A percentile compares a stretch with the other conserved stretches of the same genome.
These are phyloP conservation scores for Tuber calosporum DNA, from an alignment of 495 filamentous ascomycete genomes.

Conservation along the genomic window DNA sequence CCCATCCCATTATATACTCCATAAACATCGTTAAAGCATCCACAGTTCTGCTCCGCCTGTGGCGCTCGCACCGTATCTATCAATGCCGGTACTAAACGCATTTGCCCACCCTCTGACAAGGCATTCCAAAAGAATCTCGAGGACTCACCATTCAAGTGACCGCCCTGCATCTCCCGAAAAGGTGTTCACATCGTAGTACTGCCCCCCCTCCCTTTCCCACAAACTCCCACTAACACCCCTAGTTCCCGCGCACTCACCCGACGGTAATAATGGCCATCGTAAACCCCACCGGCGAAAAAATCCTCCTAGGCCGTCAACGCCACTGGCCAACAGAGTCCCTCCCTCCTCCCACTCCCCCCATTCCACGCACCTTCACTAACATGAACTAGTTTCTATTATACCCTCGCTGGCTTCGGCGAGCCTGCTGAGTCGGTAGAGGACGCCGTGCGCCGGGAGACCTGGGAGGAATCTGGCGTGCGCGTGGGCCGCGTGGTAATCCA, in stretches of 20 bases:
- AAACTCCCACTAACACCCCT: constrained; percentile 57
- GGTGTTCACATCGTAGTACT: constrained; percentile 48
- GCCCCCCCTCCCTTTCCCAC: not conserved
- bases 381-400: constrained; percentile 69
- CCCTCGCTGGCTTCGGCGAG: constrained; percentile 90
- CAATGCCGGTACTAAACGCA: constrained; percentile 83
- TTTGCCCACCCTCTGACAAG: constrained; percentile 73
- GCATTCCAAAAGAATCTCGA: constrained; percentile 43
- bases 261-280: constrained; percentile 93
- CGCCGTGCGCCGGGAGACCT: constrained; percentile 87
- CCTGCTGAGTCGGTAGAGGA: constrained; percentile 93
- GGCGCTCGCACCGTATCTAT: constrained; percentile 76
- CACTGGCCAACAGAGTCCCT: constrained; percentile 55
- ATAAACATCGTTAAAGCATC: not conserved
- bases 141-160: constrained; percentile 46
- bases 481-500: constrained; percentile 86
- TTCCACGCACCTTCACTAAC: not conserved
- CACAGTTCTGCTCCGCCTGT: constrained; percentile 74
- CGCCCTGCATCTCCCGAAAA: constrained; percentile 66
- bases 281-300: constrained; percentile 60
- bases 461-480: constrained; percentile 84
- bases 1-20: constrained; percentile 69
- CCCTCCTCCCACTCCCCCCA: constrained; percentile 1
- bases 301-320: constrained; percentile 79
- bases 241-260: constrained; percentile 90